A percentile compares a stretch with the other conserved stretches of the same genome.
These are phyloP conservation scores for Phytomonas francai DNA, from an alignment of 208 protist genomes.

Conservation along the genomic window DNA sequence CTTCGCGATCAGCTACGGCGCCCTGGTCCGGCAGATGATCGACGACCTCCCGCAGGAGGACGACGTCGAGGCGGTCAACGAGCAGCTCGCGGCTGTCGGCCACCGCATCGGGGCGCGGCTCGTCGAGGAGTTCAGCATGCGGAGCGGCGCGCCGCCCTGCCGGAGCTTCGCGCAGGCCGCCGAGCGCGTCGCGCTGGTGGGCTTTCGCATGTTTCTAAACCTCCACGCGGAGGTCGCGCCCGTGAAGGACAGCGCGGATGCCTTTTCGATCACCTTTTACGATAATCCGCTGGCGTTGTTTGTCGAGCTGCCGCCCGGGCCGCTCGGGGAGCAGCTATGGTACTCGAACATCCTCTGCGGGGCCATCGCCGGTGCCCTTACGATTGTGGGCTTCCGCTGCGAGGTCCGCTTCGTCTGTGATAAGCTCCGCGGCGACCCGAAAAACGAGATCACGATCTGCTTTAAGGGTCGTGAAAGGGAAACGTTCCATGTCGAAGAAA, in stretches of 20 bases:
- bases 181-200: slow-evolving; percentile 91
- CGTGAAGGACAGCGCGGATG: slow-evolving; percentile 67
- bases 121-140: slow-evolving; percentile 96
- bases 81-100: slow-evolving; percentile 94
- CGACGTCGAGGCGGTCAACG: slow-evolving; percentile 92
- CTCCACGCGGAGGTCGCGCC: slow-evolving; percentile 79
- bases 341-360: slow-evolving; percentile 97
- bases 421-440: slow-evolving; percentile 80
- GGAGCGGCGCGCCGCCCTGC: slow-evolving; percentile 76
- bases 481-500: slow-evolving; percentile 65
- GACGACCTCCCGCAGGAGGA: slow-evolving; percentile 89
- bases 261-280: slow-evolving; percentile 90
- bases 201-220: slow-evolving; percentile 96
- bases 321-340: slow-evolving; percentile 70
- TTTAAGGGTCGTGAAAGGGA: slow-evolving; percentile 75
- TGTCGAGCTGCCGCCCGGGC: slow-evolving; percentile 94
- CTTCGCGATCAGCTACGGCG: slow-evolving; percentile 96
- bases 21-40: slow-evolving; percentile 94
- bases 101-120: slow-evolving; percentile 95
- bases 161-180: slow-evolving; percentile 91
- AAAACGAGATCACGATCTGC: slow-evolving; percentile 83
- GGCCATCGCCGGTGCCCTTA: slow-evolving; percentile 93
- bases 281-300: slow-evolving; percentile 96
- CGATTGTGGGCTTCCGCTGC: slow-evolving; percentile 88
- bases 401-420: slow-evolving; percentile 81